phyloP scores from a whole-genome alignment of 2,329 filamentous ascomycete genomes.

The Herpotrichia juniperi region DNA sequence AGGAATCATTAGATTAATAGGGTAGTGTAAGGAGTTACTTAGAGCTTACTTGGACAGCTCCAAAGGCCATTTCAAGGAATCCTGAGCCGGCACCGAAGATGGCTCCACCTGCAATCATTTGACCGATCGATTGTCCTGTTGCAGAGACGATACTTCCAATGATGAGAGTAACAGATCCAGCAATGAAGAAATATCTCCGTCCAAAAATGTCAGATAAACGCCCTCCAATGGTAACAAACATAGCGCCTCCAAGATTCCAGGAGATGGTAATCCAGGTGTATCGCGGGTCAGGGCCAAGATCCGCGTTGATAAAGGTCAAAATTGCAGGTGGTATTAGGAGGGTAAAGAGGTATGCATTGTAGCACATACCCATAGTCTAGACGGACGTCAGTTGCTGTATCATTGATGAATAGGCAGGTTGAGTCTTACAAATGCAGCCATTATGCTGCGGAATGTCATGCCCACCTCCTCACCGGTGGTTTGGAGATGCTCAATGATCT shows the following conservation, averaged over 20 bases:
- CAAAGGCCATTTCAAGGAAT: conserved; percentile 50
- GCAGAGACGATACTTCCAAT: conserved; percentile 49
- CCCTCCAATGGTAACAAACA: conserved; percentile 39
- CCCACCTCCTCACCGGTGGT: conserved; percentile 38
- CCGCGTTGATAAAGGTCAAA: conserved; percentile 39
- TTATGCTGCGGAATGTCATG: conserved; percentile 31
- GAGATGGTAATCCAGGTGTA: conserved; percentile 43
- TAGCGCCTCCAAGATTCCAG: conserved; percentile 40
- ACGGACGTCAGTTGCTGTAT: not conserved
- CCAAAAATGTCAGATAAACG: conserved; percentile 51
- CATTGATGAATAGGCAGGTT: not conserved
- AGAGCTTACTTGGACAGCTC: conserved; percentile 29
- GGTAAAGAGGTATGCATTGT: conserved; percentile 42
- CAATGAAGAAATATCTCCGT: conserved; percentile 38
- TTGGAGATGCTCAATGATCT: conserved; percentile 35
- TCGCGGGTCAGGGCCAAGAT: conserved; percentile 36
- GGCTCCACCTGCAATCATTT: conserved; percentile 50
- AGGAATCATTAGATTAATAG: conserved; percentile 17
- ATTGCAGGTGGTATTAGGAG: conserved; percentile 40
- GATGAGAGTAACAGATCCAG: conserved; percentile 41
- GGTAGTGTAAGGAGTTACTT: not conserved
- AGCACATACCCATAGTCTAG: conserved; percentile 36
- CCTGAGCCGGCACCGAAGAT: conserved; percentile 50
- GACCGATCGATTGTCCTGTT: conserved; percentile 45
- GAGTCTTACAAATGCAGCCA: conserved; percentile 26